phyloP scores from a whole-genome alignment of 179 eudicot genomes.

The Spergularia azorica region DNA sequence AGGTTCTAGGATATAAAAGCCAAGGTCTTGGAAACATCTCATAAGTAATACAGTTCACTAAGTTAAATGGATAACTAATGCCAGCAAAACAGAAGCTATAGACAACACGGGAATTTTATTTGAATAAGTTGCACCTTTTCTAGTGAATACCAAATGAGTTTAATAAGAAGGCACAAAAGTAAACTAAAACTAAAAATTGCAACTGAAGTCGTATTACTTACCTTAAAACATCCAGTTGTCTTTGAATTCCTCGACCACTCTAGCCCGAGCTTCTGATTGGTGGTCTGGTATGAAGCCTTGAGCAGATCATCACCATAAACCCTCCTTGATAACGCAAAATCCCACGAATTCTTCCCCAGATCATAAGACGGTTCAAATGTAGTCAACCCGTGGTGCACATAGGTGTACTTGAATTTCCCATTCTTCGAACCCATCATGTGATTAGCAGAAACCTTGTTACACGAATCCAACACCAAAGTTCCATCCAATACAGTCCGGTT shows the following conservation, averaged over 20 bases:
- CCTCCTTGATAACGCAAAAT: constrained; percentile 62
- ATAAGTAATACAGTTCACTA: not conserved
- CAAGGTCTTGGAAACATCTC: not conserved
- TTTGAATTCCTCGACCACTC: constrained; percentile 69
- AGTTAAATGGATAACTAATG: not conserved
- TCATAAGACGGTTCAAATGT: constrained; percentile 72
- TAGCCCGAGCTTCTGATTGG: constrained; percentile 52
- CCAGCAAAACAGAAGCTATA: too few relatives aligned
- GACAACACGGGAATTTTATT: not conserved
- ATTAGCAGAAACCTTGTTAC: constrained; percentile 66
- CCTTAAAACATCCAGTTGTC: constrained; percentile 65
- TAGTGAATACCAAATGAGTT: not conserved
- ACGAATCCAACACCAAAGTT: constrained; percentile 54
- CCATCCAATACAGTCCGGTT: constrained; percentile 66
- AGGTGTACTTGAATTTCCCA: constrained; percentile 65
- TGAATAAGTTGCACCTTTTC: not conserved
- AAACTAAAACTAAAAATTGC: not conserved
- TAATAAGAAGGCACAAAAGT: constrained; percentile 1
- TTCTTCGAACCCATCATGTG: constrained; percentile 56
- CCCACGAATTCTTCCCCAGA: constrained; percentile 69
- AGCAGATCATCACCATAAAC: constrained; percentile 63
- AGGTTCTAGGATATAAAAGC: constrained; percentile 8
- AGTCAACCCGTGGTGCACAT: constrained; percentile 53
- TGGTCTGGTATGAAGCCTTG: constrained; percentile 72
- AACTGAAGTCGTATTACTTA: constrained; percentile 21